phyloP scores from a whole-genome alignment of 108 stramenopile species.

The Thalassiosira profunda region DNA sequence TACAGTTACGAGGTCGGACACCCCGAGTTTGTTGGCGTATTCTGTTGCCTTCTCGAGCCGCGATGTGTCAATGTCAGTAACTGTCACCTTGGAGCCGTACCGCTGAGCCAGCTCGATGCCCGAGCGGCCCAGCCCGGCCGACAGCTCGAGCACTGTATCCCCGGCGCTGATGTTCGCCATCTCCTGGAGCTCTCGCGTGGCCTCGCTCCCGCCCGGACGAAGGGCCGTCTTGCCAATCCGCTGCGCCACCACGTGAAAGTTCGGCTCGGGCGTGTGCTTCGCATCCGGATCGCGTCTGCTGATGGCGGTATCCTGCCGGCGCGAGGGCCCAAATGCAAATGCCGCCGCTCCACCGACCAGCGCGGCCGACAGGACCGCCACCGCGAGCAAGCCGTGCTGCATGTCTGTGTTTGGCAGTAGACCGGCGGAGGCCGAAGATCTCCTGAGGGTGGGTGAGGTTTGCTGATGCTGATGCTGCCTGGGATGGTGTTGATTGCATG shows the following conservation, averaged over 20 bases:
- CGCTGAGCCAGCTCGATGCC: neutral
- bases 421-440: too few relatives aligned
- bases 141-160: neutral
- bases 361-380: too few relatives aligned
- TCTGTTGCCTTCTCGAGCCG: neutral
- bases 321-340: too few relatives aligned
- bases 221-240: neutral
- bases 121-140: neutral
- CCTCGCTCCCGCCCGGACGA: neutral
- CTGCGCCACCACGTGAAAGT: neutral
- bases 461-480: too few relatives aligned
- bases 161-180: neutral
- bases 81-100: neutral
- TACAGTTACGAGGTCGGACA: neutral
- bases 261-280: too few relatives aligned
- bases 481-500: too few relatives aligned
- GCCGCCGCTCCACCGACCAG: too few relatives aligned
- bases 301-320: too few relatives aligned
- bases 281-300: too few relatives aligned
- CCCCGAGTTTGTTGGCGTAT: neutral
- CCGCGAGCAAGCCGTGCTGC: too few relatives aligned
- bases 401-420: too few relatives aligned
- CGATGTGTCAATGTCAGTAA: neutral
- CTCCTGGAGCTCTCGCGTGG: neutral
- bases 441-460: too few relatives aligned